Evolutionary conservation across 2,329 filamentous ascomycete species (phyloP), one percentile per base, ranked within the genome.

Genomic region (Fusarium annulatum): DNA sequence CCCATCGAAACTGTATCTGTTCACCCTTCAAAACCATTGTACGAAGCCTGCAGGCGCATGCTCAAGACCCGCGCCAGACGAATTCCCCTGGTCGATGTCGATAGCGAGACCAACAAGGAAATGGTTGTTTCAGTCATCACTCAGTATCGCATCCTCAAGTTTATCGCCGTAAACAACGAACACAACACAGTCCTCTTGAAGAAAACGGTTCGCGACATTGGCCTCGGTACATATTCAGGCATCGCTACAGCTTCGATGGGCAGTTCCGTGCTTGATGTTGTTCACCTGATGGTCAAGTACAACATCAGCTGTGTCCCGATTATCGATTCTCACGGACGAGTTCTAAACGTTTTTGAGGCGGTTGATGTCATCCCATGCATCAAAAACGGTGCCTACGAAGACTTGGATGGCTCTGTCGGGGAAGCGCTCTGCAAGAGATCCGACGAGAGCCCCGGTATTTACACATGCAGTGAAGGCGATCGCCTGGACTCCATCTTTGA

Each of bases 91-190:
- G 93, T 99, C 67, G 96, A 98, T 77, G 89, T 94, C 73, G 96
- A 99, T 80, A 95, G 97, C 80, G 96, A 99, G 83, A 99, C 96
- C 5, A 91, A 93, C 64, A 90, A 95, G 72, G 92, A 96, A 79
- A 96, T 96, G 84, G 95, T 99, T 23, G 94, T 99, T 69, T 98
- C 95, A 78, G 96, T 99, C 69, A 93, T 99, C 67, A 99, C 96
- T 1, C 96, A 99, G 82, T 99, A 99, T 83, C 93, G 97, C 66
- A 98, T 99, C 77, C 89, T 99, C 73, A 99, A 99, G 82, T 99
- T 99, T 82, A 97, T 99, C 71, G 95, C 96, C 16, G 96, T 99
- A 83, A 99, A 99, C 83, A 90, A 89, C 77, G 90, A 92, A 78
- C 91, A 92, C 77, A 93, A 97, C 80, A 98, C 96, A 9, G 92